phyloP scores from a whole-genome alignment of 371 early-diverging fungal species.

The Zancudomyces culisetae region DNA sequence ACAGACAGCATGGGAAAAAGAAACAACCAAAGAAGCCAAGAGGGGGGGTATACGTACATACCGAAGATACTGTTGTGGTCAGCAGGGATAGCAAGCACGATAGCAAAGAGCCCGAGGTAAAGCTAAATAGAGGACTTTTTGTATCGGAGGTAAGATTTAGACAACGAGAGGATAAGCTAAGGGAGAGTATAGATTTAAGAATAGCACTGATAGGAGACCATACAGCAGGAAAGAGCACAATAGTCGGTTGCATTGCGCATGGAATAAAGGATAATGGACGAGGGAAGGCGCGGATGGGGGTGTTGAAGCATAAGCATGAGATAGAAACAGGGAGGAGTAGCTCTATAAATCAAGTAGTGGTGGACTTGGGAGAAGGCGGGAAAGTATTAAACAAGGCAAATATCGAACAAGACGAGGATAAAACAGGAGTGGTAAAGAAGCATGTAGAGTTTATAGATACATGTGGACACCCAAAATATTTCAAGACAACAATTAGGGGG shows the following conservation, averaged over 20 bases:
- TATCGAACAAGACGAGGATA: conserved; percentile 59
- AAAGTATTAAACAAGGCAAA: conserved; percentile 9
- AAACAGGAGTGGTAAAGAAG: conserved; percentile 54
- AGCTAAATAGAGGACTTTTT: background rate
- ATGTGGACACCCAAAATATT: conserved; percentile 84
- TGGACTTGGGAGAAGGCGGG: conserved; percentile 52
- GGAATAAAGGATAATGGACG: conserved; percentile 81
- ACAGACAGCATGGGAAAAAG: background rate
- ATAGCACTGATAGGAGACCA: conserved; percentile 65
- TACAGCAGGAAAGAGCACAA: conserved; percentile 50
- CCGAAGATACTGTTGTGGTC: too few species aligned
- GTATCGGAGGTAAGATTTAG: conserved; percentile 22
- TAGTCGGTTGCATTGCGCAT: conserved; percentile 77
- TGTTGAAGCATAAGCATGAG: conserved; percentile 86
- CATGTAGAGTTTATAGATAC: conserved; percentile 72
- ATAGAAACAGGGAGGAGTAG: conserved; percentile 79
- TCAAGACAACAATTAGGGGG: conserved; percentile 86
- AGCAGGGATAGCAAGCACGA: too few species aligned
- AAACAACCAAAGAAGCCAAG: background rate
- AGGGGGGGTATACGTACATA: conserved; percentile 1
- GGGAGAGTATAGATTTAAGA: conserved; percentile 48
- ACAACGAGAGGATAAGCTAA: conserved; percentile 28
- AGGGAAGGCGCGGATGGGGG: conserved; percentile 70
- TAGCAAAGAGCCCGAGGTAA: conserved; percentile 7
- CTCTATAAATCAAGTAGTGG: conserved; percentile 74